Conservation (phyloP, 768 basidiomycete genomes). For the Suillus weaverae region DNA sequence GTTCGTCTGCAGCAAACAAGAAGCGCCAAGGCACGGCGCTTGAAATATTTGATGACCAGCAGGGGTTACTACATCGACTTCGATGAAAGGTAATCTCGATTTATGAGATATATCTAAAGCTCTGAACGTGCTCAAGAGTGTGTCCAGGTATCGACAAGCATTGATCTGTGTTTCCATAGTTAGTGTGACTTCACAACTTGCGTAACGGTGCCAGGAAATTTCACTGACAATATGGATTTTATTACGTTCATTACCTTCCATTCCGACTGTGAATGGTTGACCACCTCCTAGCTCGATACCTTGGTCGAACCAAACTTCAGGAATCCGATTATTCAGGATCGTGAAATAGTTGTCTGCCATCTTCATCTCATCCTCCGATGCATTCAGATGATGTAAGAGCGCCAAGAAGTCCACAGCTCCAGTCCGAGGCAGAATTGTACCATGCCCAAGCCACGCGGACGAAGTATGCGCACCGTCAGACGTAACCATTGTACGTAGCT, state of each 20-base stretch:
- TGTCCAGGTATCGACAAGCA: conserved; percentile 47
- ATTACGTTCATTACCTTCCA: conserved; percentile 59
- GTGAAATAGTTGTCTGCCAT: conserved; percentile 77
- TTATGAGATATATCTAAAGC: not conserved
- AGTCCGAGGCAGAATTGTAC: conserved; percentile 50
- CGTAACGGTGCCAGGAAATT: not conserved
- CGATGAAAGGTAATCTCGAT: not conserved
- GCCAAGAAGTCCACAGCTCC: conserved; percentile 47
- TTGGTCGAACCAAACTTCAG: conserved; percentile 66
- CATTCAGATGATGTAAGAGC: conserved; percentile 44
- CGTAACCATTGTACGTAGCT: conserved; percentile 45
- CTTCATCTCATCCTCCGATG: conserved; percentile 49
- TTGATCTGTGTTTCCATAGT: conserved; percentile 34
- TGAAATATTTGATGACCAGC: conserved; percentile 13
- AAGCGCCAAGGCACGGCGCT: conserved; percentile 43
- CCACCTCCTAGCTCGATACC: conserved; percentile 62
- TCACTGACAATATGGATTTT: conserved; percentile 55
- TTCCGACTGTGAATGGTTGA: conserved; percentile 60
- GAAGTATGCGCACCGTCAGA: conserved; percentile 46
- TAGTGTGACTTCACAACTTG: conserved; percentile 2
- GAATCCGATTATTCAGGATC: conserved; percentile 52
- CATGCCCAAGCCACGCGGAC: conserved; percentile 70
- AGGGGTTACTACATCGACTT: not conserved
- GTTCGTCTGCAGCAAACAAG: conserved; percentile 54
- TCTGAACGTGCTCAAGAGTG: conserved; percentile 19